Percentiles rank a stretch among this genome's conserved stretches.
Conservation (phyloP, 2,329 filamentous ascomycete species). For the Colletotrichum cuscutae region DNA sequence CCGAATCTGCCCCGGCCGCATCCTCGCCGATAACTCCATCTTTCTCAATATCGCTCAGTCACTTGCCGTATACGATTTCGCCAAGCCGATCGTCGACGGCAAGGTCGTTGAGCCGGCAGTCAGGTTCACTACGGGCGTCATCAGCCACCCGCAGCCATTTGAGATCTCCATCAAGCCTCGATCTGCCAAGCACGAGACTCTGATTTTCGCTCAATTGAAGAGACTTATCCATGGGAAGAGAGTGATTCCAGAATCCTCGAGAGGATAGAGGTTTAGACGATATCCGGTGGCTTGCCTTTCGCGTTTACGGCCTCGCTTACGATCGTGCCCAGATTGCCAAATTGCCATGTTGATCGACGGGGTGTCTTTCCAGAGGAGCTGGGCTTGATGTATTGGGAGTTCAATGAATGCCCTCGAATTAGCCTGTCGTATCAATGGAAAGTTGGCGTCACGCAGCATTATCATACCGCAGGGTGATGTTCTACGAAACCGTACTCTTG, state of each 20-base stretch:
- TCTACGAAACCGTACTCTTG: too few species aligned
- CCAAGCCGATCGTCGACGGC: conserved; percentile 46
- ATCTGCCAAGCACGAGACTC: conserved; percentile 22
- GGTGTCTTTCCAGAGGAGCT: too few species aligned
- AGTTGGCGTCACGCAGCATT: too few species aligned
- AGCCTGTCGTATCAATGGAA: too few species aligned
- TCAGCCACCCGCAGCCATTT: conserved; percentile 33
- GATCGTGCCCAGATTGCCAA: neutral
- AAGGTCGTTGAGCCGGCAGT: conserved; percentile 42
- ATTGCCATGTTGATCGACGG: neutral
- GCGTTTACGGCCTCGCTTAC: too few species aligned
- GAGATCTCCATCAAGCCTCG: conserved; percentile 25
- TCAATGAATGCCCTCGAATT: neutral
- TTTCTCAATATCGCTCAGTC: conserved; percentile 49
- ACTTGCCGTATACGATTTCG: conserved; percentile 57
- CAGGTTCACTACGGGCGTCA: conserved; percentile 16
- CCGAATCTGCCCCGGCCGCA: conserved; percentile 37
- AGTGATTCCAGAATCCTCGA: conserved; percentile 23
- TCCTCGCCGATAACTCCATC: conserved; percentile 36
- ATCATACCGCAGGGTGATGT: too few species aligned
- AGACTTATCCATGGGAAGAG: conserved; percentile 30
- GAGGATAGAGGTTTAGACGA: neutral
- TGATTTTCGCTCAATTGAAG: conserved; percentile 31
- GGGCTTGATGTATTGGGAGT: neutral
- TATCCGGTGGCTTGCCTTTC: too few species aligned